Evolutionary conservation across 805 yeast species (phyloP), one percentile per base, ranked within the genome.

Genomic region (Spathaspora hagerdaliae): DNA sequence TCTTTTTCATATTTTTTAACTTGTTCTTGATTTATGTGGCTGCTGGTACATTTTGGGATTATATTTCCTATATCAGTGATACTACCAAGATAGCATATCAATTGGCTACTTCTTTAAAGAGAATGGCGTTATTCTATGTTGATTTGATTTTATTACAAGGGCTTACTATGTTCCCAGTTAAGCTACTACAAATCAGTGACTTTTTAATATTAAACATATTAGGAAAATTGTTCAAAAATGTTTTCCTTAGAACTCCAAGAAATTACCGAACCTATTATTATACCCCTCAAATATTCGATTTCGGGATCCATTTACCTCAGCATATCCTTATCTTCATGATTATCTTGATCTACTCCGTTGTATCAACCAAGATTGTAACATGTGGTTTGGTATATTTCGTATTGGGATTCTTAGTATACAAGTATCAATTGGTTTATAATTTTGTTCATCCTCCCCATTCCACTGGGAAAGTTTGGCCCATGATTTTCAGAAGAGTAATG

Each of bases 41-140:
- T 49, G 77, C 83, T 9, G 85, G 85, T 41, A 80, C 85, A 0
- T 71, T 78, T 45, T 75, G 82, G 63, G 81, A 79, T 61, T 80
- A 78, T 54, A 71, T 79, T 55, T 78, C 83, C 0, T 67, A 78
- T 42, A 67, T 81, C 15, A 70, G 81, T 26, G 98, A 94, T 58
- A 89, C 97, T 1, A 86, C 96, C 1, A 83, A 87, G 61, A 78
- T 92, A 47, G 98, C 98, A 0, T 81, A 81, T 51, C 90, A 87
- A 55, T 69, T 92, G 48, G 97, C 98, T 0, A 79, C 82, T 26
- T 85, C 96, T 0, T 73, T 92, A 48, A 77, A 84, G 53, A 86
- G 85, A 39, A 76, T 90, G 52, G 84, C 97, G 0, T 68, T 87
- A 43, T 92, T 92, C 61, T 92, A 94, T 66, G 96, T 90, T 36